A percentile compares a stretch with the other conserved stretches of the same genome.
Conservation (phyloP, 2,329 filamentous ascomycete species). For the Cordyceps cicadae region DNA sequence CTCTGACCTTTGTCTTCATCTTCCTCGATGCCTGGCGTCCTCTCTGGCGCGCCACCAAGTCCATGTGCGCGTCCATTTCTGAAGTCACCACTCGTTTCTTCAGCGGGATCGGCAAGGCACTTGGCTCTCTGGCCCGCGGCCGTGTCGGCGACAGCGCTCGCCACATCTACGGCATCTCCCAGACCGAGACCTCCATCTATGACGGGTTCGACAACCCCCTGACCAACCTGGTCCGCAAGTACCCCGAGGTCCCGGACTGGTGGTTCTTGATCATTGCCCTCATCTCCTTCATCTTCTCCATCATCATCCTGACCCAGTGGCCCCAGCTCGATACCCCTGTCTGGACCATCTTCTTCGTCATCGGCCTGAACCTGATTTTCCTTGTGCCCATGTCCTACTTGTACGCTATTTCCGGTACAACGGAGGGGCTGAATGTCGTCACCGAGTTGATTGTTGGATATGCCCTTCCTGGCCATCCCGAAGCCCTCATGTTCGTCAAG, state of each 20-base stretch:
- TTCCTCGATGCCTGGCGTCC: constrained; percentile 24
- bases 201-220: constrained; percentile 34
- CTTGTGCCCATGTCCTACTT: constrained; percentile 32
- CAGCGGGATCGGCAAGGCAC: constrained; percentile 20
- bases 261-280: constrained; percentile 28
- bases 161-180: constrained; percentile 31
- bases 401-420: constrained; percentile 34
- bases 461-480: constrained; percentile 26
- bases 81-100: not conserved
- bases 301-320: constrained; percentile 23
- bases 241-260: constrained; percentile 41
- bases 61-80: not conserved
- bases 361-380: constrained; percentile 30
- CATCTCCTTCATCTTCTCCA: constrained; percentile 23
- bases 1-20: constrained; percentile 28
- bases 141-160: constrained; percentile 22
- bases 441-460: constrained; percentile 30
- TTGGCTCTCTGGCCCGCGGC: constrained; percentile 23
- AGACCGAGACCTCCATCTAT: constrained; percentile 31
- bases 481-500: constrained; percentile 51
- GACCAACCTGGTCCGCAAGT: constrained; percentile 33
- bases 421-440: constrained; percentile 39
- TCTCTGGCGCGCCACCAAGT: constrained; percentile 8
- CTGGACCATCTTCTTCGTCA: constrained; percentile 24
- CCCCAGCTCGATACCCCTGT: constrained; percentile 22